phyloP scores from a whole-genome alignment of 768 basidiomycete genomes.

The Stropharia rugosoannulata region DNA sequence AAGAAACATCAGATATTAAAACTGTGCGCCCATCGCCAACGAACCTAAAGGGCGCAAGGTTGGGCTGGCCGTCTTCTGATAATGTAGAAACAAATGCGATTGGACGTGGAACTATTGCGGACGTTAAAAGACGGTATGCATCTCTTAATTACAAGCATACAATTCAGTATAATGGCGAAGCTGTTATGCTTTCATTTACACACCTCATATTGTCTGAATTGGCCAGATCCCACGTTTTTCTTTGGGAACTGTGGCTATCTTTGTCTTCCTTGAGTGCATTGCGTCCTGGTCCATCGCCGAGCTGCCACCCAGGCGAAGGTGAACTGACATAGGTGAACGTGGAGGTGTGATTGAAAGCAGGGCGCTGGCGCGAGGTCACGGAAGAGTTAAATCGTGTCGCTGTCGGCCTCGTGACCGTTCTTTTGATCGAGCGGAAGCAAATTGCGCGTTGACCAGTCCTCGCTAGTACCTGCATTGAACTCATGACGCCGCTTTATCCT shows the following conservation, averaged over 20 bases:
- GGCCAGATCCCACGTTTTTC: conserved; percentile 37
- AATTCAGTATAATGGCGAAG: neutral
- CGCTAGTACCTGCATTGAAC: neutral
- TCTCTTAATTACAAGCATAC: conserved; percentile 23
- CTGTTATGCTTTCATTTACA: conserved; percentile 1
- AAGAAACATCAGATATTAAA: conserved; percentile 7
- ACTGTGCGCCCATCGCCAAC: conserved; percentile 7
- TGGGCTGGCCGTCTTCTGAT: conserved; percentile 47
- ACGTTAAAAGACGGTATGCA: conserved; percentile 52
- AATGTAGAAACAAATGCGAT: conserved; percentile 67
- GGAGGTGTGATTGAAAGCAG: conserved; percentile 21
- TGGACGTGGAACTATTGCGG: conserved; percentile 63
- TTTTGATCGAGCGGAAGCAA: conserved; percentile 2
- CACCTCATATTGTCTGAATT: conserved; percentile 14
- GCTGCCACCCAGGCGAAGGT: conserved; percentile 42
- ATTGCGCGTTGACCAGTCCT: neutral
- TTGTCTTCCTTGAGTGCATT: conserved; percentile 1
- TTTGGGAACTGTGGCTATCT: conserved; percentile 31
- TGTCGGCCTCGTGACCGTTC: conserved; percentile 9
- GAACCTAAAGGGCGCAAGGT: conserved; percentile 70
- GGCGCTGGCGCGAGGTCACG: conserved; percentile 13
- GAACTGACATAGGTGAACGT: conserved; percentile 33
- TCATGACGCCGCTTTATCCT: neutral
- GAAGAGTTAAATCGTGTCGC: conserved; percentile 8
- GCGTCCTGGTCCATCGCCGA: conserved; percentile 36